Percentiles rank a stretch among this genome's conserved stretches.
phyloP scores from a whole-genome alignment of 1,284 basidiomycete species.

The Taiwanofungus camphoratus region DNA sequence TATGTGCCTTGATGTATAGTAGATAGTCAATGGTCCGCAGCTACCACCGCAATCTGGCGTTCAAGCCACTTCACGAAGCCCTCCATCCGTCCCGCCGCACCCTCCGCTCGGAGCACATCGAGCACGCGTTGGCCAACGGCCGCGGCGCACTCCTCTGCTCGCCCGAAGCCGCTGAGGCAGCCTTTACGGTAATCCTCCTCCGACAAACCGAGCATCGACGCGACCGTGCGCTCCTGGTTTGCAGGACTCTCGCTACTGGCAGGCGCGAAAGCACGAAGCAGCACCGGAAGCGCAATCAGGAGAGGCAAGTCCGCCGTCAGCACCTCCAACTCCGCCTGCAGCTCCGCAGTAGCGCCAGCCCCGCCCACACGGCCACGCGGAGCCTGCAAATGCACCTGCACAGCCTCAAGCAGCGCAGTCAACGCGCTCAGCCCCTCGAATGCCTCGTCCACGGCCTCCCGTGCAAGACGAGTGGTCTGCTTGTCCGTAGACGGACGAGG shows the following conservation, averaged over 20 bases:
- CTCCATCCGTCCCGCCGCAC: conserved; percentile 11
- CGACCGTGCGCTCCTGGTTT: conserved; percentile 34
- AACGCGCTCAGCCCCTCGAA: conserved; percentile 57
- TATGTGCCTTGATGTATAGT: too few relatives aligned
- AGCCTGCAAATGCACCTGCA: conserved; percentile 22
- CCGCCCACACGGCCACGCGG: conserved; percentile 8
- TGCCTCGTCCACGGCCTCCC: conserved; percentile 74
- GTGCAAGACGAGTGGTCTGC: conserved; percentile 45
- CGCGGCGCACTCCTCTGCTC: conserved; percentile 66
- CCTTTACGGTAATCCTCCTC: conserved; percentile 60
- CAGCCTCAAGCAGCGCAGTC: conserved; percentile 48
- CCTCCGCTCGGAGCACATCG: conserved; percentile 37
- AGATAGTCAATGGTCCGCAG: conserved; percentile 26
- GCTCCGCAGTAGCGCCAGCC: conserved; percentile 26
- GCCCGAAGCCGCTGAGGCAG: conserved; percentile 66
- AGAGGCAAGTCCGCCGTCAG: conserved; percentile 62
- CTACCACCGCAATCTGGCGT: conserved; percentile 20
- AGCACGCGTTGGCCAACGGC: conserved; percentile 53
- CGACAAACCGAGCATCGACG: conserved; percentile 48
- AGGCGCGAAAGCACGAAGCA: conserved; percentile 41
- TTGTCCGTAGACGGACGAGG: conserved; percentile 53
- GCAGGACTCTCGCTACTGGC: conserved; percentile 8
- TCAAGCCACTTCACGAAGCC: conserved; percentile 23
- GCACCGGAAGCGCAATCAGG: conserved; percentile 61
- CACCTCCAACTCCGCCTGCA: conserved; percentile 35